A percentile compares a stretch with the other conserved stretches of the same genome.
These are phyloP conservation scores for Cyclotella baltica DNA, from an alignment of 108 stramenopile genomes.

Conservation along the genomic window DNA sequence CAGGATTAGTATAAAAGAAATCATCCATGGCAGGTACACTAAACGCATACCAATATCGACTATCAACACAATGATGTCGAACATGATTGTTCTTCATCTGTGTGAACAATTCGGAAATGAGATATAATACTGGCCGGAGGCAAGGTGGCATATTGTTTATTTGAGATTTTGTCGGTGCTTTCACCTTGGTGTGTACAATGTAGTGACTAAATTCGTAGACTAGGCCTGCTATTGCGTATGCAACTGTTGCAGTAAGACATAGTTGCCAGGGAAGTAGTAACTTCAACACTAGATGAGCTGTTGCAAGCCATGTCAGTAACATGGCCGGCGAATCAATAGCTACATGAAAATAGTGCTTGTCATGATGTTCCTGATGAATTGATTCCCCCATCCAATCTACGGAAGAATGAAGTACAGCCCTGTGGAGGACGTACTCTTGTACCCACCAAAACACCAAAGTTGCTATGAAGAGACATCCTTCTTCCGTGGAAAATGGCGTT, in stretches of 20 bases:
- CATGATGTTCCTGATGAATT: slow-evolving; percentile 68
- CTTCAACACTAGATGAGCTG: slow-evolving; percentile 53
- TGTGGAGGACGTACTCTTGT: slow-evolving; percentile 71
- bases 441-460: slow-evolving; percentile 69
- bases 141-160: neutral
- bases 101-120: slow-evolving; percentile 7
- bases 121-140: neutral
- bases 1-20: slow-evolving; percentile 71
- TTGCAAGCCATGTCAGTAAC: slow-evolving; percentile 62
- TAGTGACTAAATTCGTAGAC: slow-evolving; percentile 79
- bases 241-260: slow-evolving; percentile 61
- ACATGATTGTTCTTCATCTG: slow-evolving; percentile 70
- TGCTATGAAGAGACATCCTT: slow-evolving; percentile 32
- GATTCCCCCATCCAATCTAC: slow-evolving; percentile 70
- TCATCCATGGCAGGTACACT: slow-evolving; percentile 67
- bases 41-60: slow-evolving; percentile 71
- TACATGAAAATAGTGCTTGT: slow-evolving; percentile 67
- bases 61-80: slow-evolving; percentile 64
- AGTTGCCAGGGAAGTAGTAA: slow-evolving; percentile 56
- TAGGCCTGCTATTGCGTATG: slow-evolving; percentile 65
- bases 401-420: slow-evolving; percentile 60
- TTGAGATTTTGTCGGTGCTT: slow-evolving; percentile 14
- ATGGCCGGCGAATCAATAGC: slow-evolving; percentile 66
- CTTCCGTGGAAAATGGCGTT: slow-evolving; percentile 21
- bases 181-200: slow-evolving; percentile 76